These are phyloP conservation scores for Hymenoscyphus occultus DNA, from an alignment of 2,329 filamentous ascomycete species.

Conservation along the genomic window DNA sequence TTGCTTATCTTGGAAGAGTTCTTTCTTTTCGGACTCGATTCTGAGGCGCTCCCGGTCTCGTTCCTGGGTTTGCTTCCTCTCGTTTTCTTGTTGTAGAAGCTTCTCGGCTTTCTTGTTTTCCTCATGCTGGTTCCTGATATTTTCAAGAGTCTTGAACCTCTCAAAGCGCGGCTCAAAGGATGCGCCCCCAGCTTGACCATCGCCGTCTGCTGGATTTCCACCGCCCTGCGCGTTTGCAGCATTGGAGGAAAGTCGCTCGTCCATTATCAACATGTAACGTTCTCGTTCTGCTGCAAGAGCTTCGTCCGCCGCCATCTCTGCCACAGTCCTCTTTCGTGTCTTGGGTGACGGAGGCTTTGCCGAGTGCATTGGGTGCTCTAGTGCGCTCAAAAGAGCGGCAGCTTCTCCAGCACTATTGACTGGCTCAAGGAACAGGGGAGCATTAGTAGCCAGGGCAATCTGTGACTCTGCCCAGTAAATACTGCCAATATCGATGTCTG, in stretches of 20 bases:
- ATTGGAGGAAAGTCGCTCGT: conserved; percentile 71
- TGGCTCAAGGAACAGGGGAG: conserved; percentile 74
- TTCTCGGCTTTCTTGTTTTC: conserved; percentile 78
- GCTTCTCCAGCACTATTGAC: conserved; percentile 67
- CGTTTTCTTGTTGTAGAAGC: conserved; percentile 52
- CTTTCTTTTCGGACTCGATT: conserved; percentile 33
- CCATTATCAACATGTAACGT: conserved; percentile 87
- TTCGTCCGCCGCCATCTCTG: conserved; percentile 93
- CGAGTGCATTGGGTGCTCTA: conserved; percentile 75
- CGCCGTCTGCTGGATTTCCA: conserved; percentile 61
- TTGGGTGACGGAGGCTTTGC: conserved; percentile 79
- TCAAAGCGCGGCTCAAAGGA: conserved; percentile 85
- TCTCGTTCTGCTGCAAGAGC: conserved; percentile 86
- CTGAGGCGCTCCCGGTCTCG: conserved; percentile 45
- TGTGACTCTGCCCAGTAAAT: conserved; percentile 73
- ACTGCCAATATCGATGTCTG: conserved; percentile 73
- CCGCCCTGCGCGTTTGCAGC: conserved; percentile 55
- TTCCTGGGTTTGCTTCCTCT: conserved; percentile 47
- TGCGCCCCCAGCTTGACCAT: conserved; percentile 67
- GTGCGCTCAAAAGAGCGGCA: conserved; percentile 66
- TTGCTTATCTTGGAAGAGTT: conserved; percentile 36
- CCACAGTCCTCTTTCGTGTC: conserved; percentile 86
- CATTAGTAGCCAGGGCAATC: conserved; percentile 69
- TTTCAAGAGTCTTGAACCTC: conserved; percentile 85
- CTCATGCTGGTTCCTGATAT: conserved; percentile 73